Conservation (phyloP, 306 rosid genomes). For the Casuarina glauca region DNA sequence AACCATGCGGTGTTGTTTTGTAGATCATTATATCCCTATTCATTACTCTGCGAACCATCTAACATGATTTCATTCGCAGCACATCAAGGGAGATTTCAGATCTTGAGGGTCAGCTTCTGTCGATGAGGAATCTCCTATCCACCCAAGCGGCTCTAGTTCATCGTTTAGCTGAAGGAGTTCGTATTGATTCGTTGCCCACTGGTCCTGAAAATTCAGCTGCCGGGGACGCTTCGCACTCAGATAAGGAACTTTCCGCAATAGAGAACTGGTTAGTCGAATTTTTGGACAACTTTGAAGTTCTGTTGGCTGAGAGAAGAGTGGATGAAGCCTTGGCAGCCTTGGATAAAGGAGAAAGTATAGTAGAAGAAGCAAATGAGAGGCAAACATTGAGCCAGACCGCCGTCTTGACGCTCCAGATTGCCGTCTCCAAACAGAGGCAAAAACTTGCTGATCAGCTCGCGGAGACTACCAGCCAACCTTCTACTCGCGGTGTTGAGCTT, state of each 20-base stretch:
- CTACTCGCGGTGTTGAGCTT: conserved; percentile 59
- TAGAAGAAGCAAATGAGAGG: conserved; percentile 38
- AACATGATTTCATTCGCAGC: conserved; percentile 37
- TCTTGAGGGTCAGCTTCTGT: conserved; percentile 87
- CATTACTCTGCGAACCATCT: neutral
- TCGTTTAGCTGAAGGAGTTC: conserved; percentile 71
- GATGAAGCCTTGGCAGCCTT: conserved; percentile 72
- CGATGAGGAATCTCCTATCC: conserved; percentile 83
- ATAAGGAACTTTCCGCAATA: conserved; percentile 45
- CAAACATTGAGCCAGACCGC: conserved; percentile 42
- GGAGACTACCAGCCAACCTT: conserved; percentile 65
- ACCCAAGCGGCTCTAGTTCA: conserved; percentile 80
- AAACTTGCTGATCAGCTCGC: conserved; percentile 74
- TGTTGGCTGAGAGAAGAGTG: conserved; percentile 79
- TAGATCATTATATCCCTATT: neutral
- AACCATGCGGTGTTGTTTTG: neutral
- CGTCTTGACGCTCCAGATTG: conserved; percentile 38
- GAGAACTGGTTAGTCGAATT: conserved; percentile 69
- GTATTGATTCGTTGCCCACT: conserved; percentile 42
- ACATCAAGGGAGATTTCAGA: conserved; percentile 86
- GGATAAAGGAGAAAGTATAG: conserved; percentile 57
- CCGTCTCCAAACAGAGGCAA: conserved; percentile 58
- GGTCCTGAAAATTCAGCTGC: conserved; percentile 47
- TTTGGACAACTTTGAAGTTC: conserved; percentile 71
- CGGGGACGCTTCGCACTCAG: conserved; percentile 41